Evolutionary conservation across 2,329 filamentous ascomycete genomes (phyloP).

Genomic region (Thelonectria rubi): DNA sequence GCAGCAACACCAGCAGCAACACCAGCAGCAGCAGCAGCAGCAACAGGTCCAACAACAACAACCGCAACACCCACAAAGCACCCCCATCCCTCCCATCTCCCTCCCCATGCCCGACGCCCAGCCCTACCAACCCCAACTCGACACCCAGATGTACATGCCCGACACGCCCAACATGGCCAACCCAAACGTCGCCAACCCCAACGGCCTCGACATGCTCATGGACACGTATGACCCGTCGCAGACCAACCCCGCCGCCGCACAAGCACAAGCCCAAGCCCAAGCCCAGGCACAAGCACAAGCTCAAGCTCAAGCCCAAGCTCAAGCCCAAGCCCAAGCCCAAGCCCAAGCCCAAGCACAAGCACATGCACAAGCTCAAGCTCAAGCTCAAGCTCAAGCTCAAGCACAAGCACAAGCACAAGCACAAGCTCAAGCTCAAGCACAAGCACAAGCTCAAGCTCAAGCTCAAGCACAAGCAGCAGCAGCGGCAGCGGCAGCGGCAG

Average conservation of each 20-base stretch:
- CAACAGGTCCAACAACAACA: constrained; percentile 15
- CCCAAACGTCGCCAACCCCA: constrained; percentile 14
- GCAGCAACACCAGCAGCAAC: constrained; percentile 31
- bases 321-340: no score
- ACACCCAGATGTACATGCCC: constrained; percentile 26
- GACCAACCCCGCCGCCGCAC: constrained; percentile 12
- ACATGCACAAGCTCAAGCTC: no score
- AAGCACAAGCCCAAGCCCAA: no score
- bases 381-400: no score
- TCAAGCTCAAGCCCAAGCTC: no score
- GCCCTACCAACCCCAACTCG: constrained; percentile 29
- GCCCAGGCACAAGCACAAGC: no score
- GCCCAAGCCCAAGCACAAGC: no score
- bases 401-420: no score
- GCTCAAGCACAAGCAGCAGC: not conserved
- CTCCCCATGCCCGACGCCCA: constrained; percentile 33
- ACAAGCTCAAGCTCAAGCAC: no score
- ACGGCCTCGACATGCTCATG: constrained; percentile 51
- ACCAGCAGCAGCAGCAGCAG: not conserved
- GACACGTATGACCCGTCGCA: constrained; percentile 51
- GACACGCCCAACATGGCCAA: not conserved
- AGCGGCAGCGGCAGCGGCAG: constrained; percentile 11
- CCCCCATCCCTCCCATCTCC: constrained; percentile 7
- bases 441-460: no score
- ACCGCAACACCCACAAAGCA: constrained; percentile 21